Conservation (phyloP, 2,329 filamentous ascomycete species). For the Botryosphaeria dothidea region DNA sequence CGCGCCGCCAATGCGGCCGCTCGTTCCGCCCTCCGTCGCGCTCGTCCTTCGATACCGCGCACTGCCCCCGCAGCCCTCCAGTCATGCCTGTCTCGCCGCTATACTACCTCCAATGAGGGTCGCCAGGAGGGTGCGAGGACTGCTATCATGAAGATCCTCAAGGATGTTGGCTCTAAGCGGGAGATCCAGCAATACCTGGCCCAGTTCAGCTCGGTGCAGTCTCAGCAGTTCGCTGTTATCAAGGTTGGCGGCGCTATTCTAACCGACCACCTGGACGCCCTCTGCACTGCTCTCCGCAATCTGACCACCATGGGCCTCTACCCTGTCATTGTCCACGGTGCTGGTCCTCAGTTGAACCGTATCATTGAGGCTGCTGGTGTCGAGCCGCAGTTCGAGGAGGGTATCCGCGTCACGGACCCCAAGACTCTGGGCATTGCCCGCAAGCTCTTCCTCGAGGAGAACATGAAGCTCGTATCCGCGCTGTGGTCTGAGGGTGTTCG, state of each 20-base stretch:
- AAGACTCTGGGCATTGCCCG: constrained; percentile 90
- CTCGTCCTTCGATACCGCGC: constrained; percentile 15
- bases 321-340: constrained; percentile 93
- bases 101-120: constrained; percentile 16
- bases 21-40: constrained; percentile 20
- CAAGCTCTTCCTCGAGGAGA: constrained; percentile 93
- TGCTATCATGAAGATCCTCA: constrained; percentile 86
- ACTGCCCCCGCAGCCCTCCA: constrained; percentile 8
- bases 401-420: constrained; percentile 91
- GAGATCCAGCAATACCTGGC: constrained; percentile 97
- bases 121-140: constrained; percentile 43
- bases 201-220: constrained; percentile 94
- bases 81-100: constrained; percentile 15
- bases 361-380: constrained; percentile 87
- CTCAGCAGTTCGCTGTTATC: constrained; percentile 96
- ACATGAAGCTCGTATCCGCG: constrained; percentile 86
- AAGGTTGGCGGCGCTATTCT: constrained; percentile 97
- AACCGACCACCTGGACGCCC: constrained; percentile 88
- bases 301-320: constrained; percentile 93
- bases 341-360: constrained; percentile 91
- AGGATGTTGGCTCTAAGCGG: constrained; percentile 93
- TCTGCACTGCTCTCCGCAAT: constrained; percentile 86
- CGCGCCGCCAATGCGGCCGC: constrained; percentile 18
- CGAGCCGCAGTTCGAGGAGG: constrained; percentile 94
- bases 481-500: constrained; percentile 81